Evolutionary conservation across 306 rosid species (phyloP), one percentile per base, ranked within the genome.

Genomic region (Begonia masoniana): DNA sequence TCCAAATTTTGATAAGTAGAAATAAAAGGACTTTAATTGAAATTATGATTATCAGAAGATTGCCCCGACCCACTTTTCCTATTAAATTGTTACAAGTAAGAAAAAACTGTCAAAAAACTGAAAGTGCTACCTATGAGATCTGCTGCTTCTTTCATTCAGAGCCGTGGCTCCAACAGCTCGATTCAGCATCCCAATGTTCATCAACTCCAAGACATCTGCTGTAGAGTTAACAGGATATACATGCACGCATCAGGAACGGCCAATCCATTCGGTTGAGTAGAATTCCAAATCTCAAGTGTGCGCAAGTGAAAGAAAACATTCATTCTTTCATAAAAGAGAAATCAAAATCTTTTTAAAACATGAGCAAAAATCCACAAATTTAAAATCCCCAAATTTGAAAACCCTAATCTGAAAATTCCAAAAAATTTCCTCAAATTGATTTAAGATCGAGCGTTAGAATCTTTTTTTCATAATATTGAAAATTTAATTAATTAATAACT

Each of bases 221-320:
- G 88, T 85, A 59, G 94, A 85, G 61, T 72, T 73, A 45, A 91
- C 97, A 59, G 83, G 68, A 74, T 91, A n/a, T n/a, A 85, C 97
- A 91, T 78, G 66, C 88, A 79, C 45, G 97, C 97, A 63, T 91
- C 97, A 62, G 97, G 97, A 56, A 85, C 96, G 68, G 94, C 91
- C 74, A 91, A 74, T 76, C 97, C 97, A 77, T 85, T 85, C 58
- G 97, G 97, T 62, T 75, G 96, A 79, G 97, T 55, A 53, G 92
- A 71, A 73, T 57, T 91, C 95, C 94, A 91, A 83, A 91, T 91
- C 94, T 96, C 97, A 63, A 91, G 97, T 82, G 97, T 91, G 83
- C 71, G 97, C 79, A 85, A 83, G 92, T 85, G 69, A 91, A 74
- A 76, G 91, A 76, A 84, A 84, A 77, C 55, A 51, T 68, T 57